Evolutionary conservation across 192 early-diverging fungal species (phyloP).

Genomic region (Diversispora eburnea): DNA sequence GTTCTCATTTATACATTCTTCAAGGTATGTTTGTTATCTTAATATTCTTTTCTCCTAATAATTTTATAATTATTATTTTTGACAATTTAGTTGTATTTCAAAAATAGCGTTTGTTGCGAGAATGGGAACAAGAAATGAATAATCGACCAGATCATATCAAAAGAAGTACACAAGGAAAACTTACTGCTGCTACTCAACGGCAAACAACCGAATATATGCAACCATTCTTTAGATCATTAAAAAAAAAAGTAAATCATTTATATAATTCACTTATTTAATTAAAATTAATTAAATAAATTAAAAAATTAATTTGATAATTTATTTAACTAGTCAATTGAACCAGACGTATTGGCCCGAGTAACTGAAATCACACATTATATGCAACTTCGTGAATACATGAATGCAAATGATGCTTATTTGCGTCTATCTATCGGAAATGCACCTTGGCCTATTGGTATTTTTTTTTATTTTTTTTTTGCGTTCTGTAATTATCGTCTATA

Average conservation of each 20-base stretch:
- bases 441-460: constrained; percentile 90
- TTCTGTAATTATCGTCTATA: not conserved
- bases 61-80: not conserved
- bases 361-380: constrained; percentile 85
- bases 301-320: not conserved
- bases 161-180: constrained; percentile 74
- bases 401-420: constrained; percentile 91
- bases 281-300: not conserved
- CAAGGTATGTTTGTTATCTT: constrained; percentile 39
- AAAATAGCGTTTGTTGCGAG: constrained; percentile 64
- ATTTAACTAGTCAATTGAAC: constrained; percentile 51
- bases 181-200: constrained; percentile 72
- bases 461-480: not conserved
- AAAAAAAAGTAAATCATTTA: constrained; percentile 47
- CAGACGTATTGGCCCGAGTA: constrained; percentile 86
- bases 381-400: constrained; percentile 84
- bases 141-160: constrained; percentile 75
- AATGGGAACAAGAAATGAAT: constrained; percentile 82
- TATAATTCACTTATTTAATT: not conserved
- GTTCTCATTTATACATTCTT: constrained; percentile 80
- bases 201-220: constrained; percentile 87
- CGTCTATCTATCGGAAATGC: constrained; percentile 95
- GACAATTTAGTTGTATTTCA: not conserved
- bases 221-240: constrained; percentile 87
- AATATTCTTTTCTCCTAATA: not conserved